phyloP scores from a whole-genome alignment of 169 alveolate genomes.

The Blepharisma undulans region DNA sequence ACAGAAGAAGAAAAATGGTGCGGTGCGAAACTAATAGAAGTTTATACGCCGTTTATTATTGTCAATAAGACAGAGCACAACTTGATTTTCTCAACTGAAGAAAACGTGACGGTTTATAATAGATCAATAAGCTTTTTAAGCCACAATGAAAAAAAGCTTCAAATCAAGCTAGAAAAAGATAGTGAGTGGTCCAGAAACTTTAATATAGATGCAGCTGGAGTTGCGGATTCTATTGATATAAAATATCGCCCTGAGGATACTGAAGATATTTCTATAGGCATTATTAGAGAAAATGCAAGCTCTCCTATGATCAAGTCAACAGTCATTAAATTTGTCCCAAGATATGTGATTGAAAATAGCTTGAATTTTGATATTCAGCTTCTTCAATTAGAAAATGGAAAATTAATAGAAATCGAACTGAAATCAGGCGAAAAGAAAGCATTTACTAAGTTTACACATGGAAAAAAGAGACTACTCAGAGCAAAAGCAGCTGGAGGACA shows the following conservation, averaged over 20 bases:
- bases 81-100: neutral
- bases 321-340: conserved; percentile 50
- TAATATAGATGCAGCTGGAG: neutral
- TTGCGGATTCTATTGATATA: neutral
- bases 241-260: neutral
- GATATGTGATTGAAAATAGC: conserved; percentile 49
- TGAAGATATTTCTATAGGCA: neutral
- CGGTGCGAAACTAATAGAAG: neutral
- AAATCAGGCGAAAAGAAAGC: neutral
- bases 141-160: neutral
- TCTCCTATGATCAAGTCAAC: conserved; percentile 42
- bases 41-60: neutral
- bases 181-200: neutral
- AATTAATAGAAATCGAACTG: neutral
- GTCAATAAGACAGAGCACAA: conserved; percentile 5
- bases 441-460: neutral
- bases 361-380: conserved; percentile 21
- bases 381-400: neutral
- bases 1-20: neutral
- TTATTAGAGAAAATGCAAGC: neutral
- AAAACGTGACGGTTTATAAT: neutral
- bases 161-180: neutral
- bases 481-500: neutral
- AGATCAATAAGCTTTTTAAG: neutral
- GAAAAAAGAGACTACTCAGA: neutral